Conservation (phyloP, 768 basidiomycete species). For the Collybiopsis confluens region DNA sequence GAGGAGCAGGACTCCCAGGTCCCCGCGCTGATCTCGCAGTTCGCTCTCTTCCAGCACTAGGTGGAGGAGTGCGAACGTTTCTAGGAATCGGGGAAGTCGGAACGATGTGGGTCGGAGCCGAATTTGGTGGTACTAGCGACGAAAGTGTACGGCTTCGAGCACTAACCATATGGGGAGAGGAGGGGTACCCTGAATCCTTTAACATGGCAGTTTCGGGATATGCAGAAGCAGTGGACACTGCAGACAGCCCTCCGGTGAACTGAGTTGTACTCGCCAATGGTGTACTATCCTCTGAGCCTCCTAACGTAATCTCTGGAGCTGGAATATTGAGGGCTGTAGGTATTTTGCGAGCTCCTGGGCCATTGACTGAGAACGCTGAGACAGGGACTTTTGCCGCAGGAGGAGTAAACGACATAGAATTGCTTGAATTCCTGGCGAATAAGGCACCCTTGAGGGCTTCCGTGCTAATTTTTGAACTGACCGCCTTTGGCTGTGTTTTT, state of each 20-base stretch:
- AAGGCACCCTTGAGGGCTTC: constrained; percentile 18
- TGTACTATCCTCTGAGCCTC: constrained; percentile 2
- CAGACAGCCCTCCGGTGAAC: constrained; percentile 10
- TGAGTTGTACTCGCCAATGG: constrained; percentile 9
- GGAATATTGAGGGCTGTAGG: constrained; percentile 1
- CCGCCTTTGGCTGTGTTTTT: constrained; percentile 20
- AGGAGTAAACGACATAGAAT: constrained; percentile 64
- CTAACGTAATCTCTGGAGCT: constrained; percentile 18
- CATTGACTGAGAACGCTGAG: constrained; percentile 13
- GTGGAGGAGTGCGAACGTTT: constrained; percentile 9
- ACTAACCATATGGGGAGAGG: neutral
- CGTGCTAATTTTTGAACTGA: constrained; percentile 16
- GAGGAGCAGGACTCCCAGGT: constrained; percentile 43
- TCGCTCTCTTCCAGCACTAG: constrained; percentile 18
- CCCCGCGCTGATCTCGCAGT: constrained; percentile 24
- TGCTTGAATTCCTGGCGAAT: neutral
- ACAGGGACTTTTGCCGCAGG: too few relatives aligned
- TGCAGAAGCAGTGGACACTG: constrained; percentile 1
- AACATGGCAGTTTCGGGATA: constrained; percentile 4
- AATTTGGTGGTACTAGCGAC: neutral
- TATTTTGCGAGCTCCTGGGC: neutral
- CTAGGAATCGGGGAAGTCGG: constrained; percentile 4
- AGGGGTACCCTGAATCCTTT: neutral
- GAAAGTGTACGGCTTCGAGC: neutral
- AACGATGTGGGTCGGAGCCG: neutral